Evolutionary conservation across 371 early-diverging fungal species (phyloP).

Genomic region (Circinella minor): DNA sequence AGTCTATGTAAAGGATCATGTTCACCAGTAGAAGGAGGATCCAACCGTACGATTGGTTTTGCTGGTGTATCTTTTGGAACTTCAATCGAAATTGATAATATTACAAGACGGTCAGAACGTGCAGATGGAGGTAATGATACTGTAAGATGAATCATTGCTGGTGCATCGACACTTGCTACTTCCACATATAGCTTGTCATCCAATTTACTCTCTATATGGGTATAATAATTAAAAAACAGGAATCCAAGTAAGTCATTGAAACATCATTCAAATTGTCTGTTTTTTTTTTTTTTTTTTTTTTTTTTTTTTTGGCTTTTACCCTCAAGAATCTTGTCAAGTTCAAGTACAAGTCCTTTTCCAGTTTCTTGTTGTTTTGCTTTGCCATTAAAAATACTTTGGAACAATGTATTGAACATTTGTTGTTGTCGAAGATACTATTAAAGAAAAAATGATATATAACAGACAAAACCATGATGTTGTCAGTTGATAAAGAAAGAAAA

Average conservation of each 20-base stretch:
- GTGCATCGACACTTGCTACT: constrained; percentile 39
- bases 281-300: neutral
- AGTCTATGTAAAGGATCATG: constrained; percentile 19
- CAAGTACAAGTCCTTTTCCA: constrained; percentile 12
- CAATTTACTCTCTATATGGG: constrained; percentile 22
- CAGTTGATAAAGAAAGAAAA: too few relatives aligned
- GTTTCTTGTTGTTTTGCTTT: constrained; percentile 10
- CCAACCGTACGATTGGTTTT: constrained; percentile 31
- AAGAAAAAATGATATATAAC: too few relatives aligned
- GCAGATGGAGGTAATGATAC: constrained; percentile 36
- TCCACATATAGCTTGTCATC: constrained; percentile 30
- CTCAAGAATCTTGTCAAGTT: constrained; percentile 38
- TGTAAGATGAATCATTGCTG: constrained; percentile 37
- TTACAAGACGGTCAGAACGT: constrained; percentile 22
- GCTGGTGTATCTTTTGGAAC: constrained; percentile 39
- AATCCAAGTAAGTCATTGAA: neutral
- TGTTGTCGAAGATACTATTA: constrained; percentile 54
- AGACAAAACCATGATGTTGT: too few relatives aligned
- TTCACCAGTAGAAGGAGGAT: constrained; percentile 25
- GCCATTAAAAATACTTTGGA: constrained; percentile 54
- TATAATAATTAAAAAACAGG: neutral
- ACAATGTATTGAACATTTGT: constrained; percentile 58
- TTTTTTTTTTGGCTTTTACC: constrained; percentile 20
- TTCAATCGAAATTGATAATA: constrained; percentile 42
- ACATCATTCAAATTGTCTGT: neutral